A percentile compares a stretch with the other conserved stretches of the same genome.
Evolutionary conservation across 1,139 yeast species (phyloP).

Genomic region (Pichia norvegensis): DNA sequence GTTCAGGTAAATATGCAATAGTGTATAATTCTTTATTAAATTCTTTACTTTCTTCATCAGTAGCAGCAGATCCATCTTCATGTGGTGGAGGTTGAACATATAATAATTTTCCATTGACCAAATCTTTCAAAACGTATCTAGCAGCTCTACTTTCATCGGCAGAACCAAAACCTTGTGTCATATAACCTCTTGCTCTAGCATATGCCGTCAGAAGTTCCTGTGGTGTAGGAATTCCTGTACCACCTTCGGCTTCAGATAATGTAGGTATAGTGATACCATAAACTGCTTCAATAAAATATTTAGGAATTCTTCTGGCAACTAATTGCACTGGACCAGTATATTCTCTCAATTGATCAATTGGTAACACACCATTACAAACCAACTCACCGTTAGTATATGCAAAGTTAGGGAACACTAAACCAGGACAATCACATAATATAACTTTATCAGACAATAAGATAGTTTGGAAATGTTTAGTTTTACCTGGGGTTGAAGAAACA

Average conservation of each 20-base stretch:
- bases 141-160: slow-evolving; percentile 97
- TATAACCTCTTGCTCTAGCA: slow-evolving; percentile 94
- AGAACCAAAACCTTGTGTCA: slow-evolving; percentile 95
- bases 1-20: slow-evolving; percentile 56
- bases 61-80: slow-evolving; percentile 38
- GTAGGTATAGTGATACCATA: slow-evolving; percentile 88
- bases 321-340: slow-evolving; percentile 85
- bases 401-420: slow-evolving; percentile 96
- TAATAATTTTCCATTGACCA: slow-evolving; percentile 82
- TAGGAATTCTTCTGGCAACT: slow-evolving; percentile 84
- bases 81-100: slow-evolving; percentile 87
- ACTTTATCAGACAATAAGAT: slow-evolving; percentile 78
- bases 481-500: slow-evolving; percentile 97
- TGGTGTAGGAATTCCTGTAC: slow-evolving; percentile 81
- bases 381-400: slow-evolving; percentile 95
- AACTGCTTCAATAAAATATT: slow-evolving; percentile 77
- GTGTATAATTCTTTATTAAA: slow-evolving; percentile 73
- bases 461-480: slow-evolving; percentile 98
- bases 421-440: slow-evolving; percentile 96
- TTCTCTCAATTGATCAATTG: slow-evolving; percentile 94
- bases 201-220: slow-evolving; percentile 85
- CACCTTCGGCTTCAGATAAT: slow-evolving; percentile 75
- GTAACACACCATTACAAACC: slow-evolving; percentile 95
- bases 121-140: slow-evolving; percentile 86
- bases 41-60: slow-evolving; percentile 45